These are phyloP conservation scores for Geosmithia morbida DNA, from an alignment of 2,329 filamentous ascomycete species.

Conservation along the genomic window DNA sequence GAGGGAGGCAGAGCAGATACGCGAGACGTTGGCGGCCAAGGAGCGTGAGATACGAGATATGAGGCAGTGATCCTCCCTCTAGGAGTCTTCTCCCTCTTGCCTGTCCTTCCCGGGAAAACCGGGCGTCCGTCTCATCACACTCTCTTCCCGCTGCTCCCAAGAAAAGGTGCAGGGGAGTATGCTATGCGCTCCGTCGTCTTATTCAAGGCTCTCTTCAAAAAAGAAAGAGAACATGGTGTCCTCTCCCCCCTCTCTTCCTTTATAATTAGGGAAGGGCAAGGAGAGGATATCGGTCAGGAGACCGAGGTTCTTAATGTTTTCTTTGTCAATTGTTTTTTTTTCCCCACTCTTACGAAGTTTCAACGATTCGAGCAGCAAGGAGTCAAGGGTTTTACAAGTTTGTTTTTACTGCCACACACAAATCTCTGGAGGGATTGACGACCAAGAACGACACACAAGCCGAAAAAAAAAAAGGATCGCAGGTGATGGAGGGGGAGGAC, in stretches of 20 bases:
- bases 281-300: no score
- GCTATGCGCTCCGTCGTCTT: no score
- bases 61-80: constrained; percentile 1
- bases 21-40: constrained; percentile 56
- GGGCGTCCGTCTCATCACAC: no score
- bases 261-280: no score
- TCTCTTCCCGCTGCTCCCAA: no score
- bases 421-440: no score
- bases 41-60: constrained; percentile 49
- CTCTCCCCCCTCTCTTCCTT: no score
- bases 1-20: constrained; percentile 63
- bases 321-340: not conserved
- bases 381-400: not conserved
- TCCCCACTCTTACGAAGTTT: not conserved
- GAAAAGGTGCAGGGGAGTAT: no score
- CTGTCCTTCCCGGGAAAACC: no score
- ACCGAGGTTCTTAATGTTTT: not conserved
- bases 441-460: not conserved
- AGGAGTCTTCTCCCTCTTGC: no score
- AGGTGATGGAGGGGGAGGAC: not conserved
- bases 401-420: not conserved
- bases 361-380: not conserved
- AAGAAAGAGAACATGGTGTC: not conserved
- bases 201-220: no score
- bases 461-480: not conserved